A percentile compares a stretch with the other conserved stretches of the same genome.
These are phyloP conservation scores for Fusarium sp. DNA, from an alignment of 2,329 filamentous ascomycete species.

Conservation along the genomic window DNA sequence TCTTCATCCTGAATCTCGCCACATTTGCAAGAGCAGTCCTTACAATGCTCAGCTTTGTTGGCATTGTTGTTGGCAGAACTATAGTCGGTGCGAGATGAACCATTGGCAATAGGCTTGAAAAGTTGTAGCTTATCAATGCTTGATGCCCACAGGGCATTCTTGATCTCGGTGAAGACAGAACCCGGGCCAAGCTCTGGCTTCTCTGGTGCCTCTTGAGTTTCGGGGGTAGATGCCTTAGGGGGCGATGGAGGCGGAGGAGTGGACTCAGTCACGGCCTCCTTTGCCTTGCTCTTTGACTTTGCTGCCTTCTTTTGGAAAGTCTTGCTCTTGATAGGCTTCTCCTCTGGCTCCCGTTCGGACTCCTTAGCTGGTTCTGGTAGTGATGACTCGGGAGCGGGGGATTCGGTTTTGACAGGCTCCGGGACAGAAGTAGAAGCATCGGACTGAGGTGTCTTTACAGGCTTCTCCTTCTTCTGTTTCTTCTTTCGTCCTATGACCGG, in stretches of 20 bases:
- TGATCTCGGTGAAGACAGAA: conserved; percentile 56
- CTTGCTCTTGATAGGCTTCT: conserved; percentile 48
- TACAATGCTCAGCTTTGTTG: conserved; percentile 52
- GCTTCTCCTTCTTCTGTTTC: conserved; percentile 84
- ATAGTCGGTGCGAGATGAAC: conserved; percentile 50
- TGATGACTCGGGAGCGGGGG: conserved; percentile 3
- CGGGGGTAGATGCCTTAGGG: conserved; percentile 34
- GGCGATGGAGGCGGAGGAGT: conserved; percentile 37
- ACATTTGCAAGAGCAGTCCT: conserved; percentile 56
- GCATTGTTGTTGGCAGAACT: conserved; percentile 32
- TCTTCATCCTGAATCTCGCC: conserved; percentile 63
- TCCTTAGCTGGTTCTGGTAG: conserved; percentile 19
- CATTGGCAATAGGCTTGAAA: conserved; percentile 54
- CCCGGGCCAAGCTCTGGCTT: conserved; percentile 52
- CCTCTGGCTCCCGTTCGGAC: conserved; percentile 38
- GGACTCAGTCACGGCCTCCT: conserved; percentile 42
- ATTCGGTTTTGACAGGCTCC: conserved; percentile 35
- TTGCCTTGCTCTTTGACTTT: conserved; percentile 52
- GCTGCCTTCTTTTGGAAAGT: conserved; percentile 50
- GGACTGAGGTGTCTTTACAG: conserved; percentile 43
- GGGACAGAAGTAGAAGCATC: conserved; percentile 17
- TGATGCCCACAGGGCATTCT: conserved; percentile 51
- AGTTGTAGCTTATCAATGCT: conserved; percentile 55
- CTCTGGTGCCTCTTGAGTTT: conserved; percentile 45
- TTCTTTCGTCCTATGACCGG: conserved; percentile 86